Base-by-base conservation (phyloP, 2,329 filamentous ascomycete species). In the Aureobasidium subglaciale region DNA sequence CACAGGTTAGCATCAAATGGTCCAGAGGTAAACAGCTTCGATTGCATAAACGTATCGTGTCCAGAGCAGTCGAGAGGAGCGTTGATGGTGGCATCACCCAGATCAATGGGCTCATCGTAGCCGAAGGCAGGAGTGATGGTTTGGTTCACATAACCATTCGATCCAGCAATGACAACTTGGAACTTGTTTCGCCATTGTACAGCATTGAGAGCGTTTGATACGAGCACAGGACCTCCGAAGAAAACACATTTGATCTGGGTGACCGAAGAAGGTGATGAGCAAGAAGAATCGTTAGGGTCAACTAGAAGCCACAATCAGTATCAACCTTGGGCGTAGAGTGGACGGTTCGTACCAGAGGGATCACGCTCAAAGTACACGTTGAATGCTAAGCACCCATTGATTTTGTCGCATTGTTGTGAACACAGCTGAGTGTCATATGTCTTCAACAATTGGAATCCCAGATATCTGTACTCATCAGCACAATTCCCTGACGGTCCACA, bases 101-200 rank as follows among this genome's bases (percentile, higher is more conserved):
- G 63, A 20, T 56, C 54, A 67, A 59, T 56, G 2, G 62, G 58
- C 48, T 29, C 38, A 11, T 35, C 53, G 60, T 60, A 64, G 55
- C 63, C 13, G 35, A 52, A 11, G 7, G 70, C 70, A 34, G 35
- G 35, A 57, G 59, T 62, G 40, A 57, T 57, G 34, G 37, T 55
- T 20, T 58, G 46, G 42, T 63, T 63, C 40, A 59, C 57, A 59
- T 62, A 65, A 10, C 71, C 73, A 52, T 76, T 74, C 29, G 70
- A 74, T 24, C 68, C 73, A 13, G 72, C 67, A 38, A 75, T 71
- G 18, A 71, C 68, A 34, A 75, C 68, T 13, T 67, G 61, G 67
- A 75, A 67, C 16, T 63, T 45, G 25, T 57, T 60, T 11, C 68
- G 65, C 55, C 58, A 67, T 59, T 71, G 63, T 25, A 68, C 70